A percentile compares a stretch with the other conserved stretches of the same genome.
These are phyloP conservation scores for Mortierella hygrophila DNA, from an alignment of 192 early-diverging fungal species.

Conservation along the genomic window DNA sequence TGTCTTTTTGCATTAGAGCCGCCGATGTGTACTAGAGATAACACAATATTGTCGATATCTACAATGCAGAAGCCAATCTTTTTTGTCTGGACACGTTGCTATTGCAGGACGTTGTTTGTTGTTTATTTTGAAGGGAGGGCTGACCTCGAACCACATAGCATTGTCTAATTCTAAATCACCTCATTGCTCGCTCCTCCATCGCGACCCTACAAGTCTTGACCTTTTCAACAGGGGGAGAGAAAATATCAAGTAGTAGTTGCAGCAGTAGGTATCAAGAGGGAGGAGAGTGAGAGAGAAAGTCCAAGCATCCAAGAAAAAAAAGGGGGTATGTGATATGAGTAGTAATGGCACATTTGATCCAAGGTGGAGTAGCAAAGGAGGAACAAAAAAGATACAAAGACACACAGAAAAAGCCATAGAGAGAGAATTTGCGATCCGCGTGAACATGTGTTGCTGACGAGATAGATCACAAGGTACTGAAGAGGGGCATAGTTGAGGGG, in stretches of 20 bases:
- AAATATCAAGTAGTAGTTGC: not conserved
- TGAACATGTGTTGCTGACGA: constrained; percentile 2
- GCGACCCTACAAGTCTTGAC: not conserved
- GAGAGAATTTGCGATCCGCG: not conserved
- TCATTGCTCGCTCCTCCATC: not conserved
- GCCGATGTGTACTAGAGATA: too few relatives aligned
- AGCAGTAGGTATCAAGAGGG: not conserved
- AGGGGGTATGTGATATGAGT: not conserved
- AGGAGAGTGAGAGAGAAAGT: not conserved
- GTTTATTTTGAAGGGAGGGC: too few relatives aligned
- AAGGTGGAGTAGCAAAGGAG: not conserved
- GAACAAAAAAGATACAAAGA: not conserved
- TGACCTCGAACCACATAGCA: too few relatives aligned
- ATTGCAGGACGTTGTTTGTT: too few relatives aligned
- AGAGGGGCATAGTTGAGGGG: not conserved
- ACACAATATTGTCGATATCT: too few relatives aligned
- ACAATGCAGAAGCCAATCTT: too few relatives aligned
- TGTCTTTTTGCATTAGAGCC: too few relatives aligned
- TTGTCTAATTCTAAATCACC: not conserved
- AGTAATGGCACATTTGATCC: not conserved
- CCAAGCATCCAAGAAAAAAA: not conserved
- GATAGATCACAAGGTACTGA: not conserved
- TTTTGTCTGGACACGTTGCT: too few relatives aligned
- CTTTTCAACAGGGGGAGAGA: not conserved
- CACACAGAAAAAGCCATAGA: not conserved